Base-by-base conservation (phyloP, 1,284 basidiomycete genomes). In the Grifola frondosa region DNA sequence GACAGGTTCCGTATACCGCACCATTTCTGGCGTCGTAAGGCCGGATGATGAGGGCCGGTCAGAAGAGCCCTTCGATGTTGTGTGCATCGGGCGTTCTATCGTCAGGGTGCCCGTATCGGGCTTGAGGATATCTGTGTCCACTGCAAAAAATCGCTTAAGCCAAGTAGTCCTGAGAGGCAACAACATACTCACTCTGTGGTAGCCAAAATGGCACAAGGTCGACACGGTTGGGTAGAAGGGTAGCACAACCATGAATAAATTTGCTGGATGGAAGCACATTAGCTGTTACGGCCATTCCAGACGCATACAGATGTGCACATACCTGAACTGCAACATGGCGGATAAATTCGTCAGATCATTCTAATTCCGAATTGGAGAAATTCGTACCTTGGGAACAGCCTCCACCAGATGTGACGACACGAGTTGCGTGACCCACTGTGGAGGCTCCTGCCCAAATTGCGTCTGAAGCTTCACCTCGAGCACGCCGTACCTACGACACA, bases 161-260 rank as follows among this genome's bases (percentile, higher is more conserved):
- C 29, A n/a, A 42, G 33, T n/a, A 19, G 12, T 37, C 25, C 33
- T 16, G 51, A n/a, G n/a, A n/a, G n/a, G n/a, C n/a, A n/a, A n/a
- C n/a, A n/a, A n/a, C n/a, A 52, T 26, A 67, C 82, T 42, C 63
- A 92, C 87, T 96, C 64, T 96, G 93, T 5, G 93, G 94, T 4
- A 98, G 81, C 96, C 96, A 99, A 77, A 98, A 99, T 4, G 96
- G 96, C 13, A 99, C 90, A n/a, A 99, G 80, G 61, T 98, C 91
- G 42, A 98, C 96, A 31, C 96, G 88, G 63, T 93, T 84, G 25
- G 95, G 91, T 7, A 99, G 69, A 1, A 98, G 74, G 0, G 93
- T 96, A 1, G 96, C 88, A 61, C 96, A 99, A 20, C 96, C 96
- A 62, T 98, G 96, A 53, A 98, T 97, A 64, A 98, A 98, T 81